Evolutionary conservation across 805 yeast species (phyloP), one percentile per base, ranked within the genome.

Genomic region (Clavispora asparagi): DNA sequence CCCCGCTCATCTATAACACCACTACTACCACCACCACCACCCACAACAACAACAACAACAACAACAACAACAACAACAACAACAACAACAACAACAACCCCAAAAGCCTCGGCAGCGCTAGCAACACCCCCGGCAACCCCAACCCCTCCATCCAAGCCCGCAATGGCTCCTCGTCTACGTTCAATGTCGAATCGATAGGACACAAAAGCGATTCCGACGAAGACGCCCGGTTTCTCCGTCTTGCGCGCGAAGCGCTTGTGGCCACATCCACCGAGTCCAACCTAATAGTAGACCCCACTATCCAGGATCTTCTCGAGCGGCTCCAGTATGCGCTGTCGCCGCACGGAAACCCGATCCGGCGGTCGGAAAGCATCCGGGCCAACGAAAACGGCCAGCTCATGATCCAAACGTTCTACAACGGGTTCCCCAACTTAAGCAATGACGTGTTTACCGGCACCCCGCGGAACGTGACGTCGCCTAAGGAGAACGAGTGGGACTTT

Each of bases 231-330:
- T 82, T 82, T 55, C 65, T 82, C 33, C 66, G 77, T 40, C 70
- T 82, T 16, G 87, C 87, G 3, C 77, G 78, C 48, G 85, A 82
- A 55, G 86, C 83, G 3, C 65, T 77, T 14, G 80, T 76, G 11
- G 79, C 81, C 25, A 75, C 80, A 0, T 74, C 75, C 11, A 57
- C 53, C 10, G 72, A 77, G 2, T 71, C 72, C 49, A 55, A 55
- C 23, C 54, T 52, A 43, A 64, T 75, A 23, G 76, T 82, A 7
- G 87, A 82, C 58, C 87, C 87, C 5, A 81, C 87, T 0, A 79
- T 82, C 25, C 64, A 76, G 50, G 84, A 79, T 55, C 66, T 82
- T n/a, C 62, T 82, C 43, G 71, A 73, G 53, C 61, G 87, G 44
- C 67, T 81, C 38, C 85, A 82, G 55, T 82, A 82, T 53, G 79